phyloP scores from a whole-genome alignment of 352 stramenopile species.

The Elongisporangium prolatum region DNA sequence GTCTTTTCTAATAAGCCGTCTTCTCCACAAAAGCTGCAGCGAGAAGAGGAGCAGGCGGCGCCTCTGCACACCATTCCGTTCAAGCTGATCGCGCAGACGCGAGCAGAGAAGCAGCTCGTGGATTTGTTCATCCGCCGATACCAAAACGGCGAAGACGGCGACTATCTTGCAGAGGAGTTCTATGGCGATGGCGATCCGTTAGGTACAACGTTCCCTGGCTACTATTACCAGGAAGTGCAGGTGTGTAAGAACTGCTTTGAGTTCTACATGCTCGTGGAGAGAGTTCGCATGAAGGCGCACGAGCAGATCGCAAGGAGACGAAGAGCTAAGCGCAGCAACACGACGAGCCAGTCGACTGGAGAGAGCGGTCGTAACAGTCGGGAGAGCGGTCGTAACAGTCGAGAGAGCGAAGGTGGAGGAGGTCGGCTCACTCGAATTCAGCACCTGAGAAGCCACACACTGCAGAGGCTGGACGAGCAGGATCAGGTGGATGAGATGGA shows the following conservation, averaged over 20 bases:
- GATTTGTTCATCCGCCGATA: slow-evolving; percentile 79
- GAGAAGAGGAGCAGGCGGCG: slow-evolving; percentile 11
- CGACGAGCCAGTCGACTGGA: slow-evolving; percentile 6
- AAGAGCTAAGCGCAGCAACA: slow-evolving; percentile 4
- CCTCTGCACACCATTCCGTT: slow-evolving; percentile 60
- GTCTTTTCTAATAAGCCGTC: slow-evolving; percentile 21
- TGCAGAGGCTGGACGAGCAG: slow-evolving; percentile 10
- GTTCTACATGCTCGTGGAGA: slow-evolving; percentile 75
- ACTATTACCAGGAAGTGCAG: slow-evolving; percentile 81
- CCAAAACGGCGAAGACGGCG: slow-evolving; percentile 63
- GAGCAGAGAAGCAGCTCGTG: slow-evolving; percentile 74
- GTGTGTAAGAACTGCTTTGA: slow-evolving; percentile 77
- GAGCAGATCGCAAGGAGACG: slow-evolving; percentile 26
- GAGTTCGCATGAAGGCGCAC: slow-evolving; percentile 63
- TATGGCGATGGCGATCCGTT: slow-evolving; percentile 75
- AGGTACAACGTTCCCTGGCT: slow-evolving; percentile 67
- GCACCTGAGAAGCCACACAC: slow-evolving; percentile 10
- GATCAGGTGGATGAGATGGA: slow-evolving; percentile 6
- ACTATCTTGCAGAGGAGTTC: slow-evolving; percentile 71
- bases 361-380: slow-evolving; percentile 8
- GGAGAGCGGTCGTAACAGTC: slow-evolving; percentile 1
- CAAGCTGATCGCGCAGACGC: slow-evolving; percentile 75
- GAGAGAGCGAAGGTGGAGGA: slow-evolving; percentile 1
- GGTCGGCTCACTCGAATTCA: slow-evolving; percentile 5
- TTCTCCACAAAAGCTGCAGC: slow-evolving; percentile 31